Evolutionary conservation across 1,284 basidiomycete genomes (phyloP), one percentile per base, ranked within the genome.

Genomic region (Cutaneotrichosporon sp.): DNA sequence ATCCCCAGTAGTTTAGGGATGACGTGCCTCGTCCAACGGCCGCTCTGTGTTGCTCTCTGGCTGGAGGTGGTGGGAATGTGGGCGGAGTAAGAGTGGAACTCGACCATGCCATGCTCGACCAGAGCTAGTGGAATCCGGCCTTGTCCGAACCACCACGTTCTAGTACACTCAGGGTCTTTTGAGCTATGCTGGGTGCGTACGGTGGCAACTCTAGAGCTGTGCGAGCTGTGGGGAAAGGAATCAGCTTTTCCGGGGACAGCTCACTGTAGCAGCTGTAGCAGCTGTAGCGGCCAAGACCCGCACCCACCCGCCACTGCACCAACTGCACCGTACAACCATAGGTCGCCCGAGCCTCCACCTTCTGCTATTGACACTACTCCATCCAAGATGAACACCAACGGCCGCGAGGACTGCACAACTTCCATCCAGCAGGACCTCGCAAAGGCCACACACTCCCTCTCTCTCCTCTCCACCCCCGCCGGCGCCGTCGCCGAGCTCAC

Each of bases 341-440:
- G 29, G 29, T 29, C 29, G 18, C 16, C 38, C 38, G 18, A 42
- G 38, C 16, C 38, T 42, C 16, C 16, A 18, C 7, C n/a, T n/a
- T 42, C 16, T 9, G 16, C 16, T 42, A 6, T 42, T n/a, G 16
- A 8, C 45, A 27, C 31, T 22, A 38, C 47, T 49, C 53, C 18
- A 54, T 29, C 20, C 31, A 57, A 27, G 36, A 58, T 58, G 56
- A 49, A 42, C 46, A 14, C 33, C 4, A n/a, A 24, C 33, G 56
- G 56, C 56, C 56, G 56, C 56, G 56, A 52, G 56, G 47, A 16
- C 33, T 24, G 43, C n/a, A 8, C 4, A 4, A 29, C 29, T 9
- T 5, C 31, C n/a, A 7, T 34, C 33, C 11, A 47, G 49, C 27
- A 20, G 25, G 45, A 18, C 47, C 56, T 57, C 56, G 56, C 54